These are phyloP conservation scores for Cladophialophora bantiana DNA, from an alignment of 2,329 filamentous ascomycete species.

Conservation along the genomic window DNA sequence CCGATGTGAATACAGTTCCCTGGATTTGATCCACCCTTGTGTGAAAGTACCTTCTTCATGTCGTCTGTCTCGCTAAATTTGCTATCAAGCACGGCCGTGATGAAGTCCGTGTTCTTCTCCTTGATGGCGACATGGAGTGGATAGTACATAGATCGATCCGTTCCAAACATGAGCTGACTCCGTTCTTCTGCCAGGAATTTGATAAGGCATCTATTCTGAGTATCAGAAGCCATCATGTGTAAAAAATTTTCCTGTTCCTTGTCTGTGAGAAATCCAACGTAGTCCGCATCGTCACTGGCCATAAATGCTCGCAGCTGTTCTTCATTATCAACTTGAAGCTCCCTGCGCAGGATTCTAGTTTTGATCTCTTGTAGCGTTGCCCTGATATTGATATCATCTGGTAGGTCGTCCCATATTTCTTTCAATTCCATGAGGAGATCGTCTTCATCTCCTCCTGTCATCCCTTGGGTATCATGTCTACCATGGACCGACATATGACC, in stretches of 20 bases:
- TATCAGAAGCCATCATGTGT: background rate
- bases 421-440: background rate
- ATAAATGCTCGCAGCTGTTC: background rate
- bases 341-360: background rate
- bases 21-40: background rate
- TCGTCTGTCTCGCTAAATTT: background rate
- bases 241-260: background rate
- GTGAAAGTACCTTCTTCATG: background rate
- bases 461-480: background rate
- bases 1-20: background rate
- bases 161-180: background rate
- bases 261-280: background rate
- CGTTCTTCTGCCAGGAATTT: background rate
- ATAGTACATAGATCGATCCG: background rate
- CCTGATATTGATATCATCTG: background rate
- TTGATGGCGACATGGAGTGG: background rate
- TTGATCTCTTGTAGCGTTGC: background rate
- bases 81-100: background rate
- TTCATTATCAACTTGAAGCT: background rate
- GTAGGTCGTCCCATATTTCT: background rate
- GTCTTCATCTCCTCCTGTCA: background rate
- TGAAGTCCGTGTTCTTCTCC: background rate
- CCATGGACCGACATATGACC: background rate
- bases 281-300: background rate
- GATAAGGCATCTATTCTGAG: background rate